Base-by-base conservation (phyloP, 371 early-diverging fungal species). In the Mortierella sp. region DNA sequence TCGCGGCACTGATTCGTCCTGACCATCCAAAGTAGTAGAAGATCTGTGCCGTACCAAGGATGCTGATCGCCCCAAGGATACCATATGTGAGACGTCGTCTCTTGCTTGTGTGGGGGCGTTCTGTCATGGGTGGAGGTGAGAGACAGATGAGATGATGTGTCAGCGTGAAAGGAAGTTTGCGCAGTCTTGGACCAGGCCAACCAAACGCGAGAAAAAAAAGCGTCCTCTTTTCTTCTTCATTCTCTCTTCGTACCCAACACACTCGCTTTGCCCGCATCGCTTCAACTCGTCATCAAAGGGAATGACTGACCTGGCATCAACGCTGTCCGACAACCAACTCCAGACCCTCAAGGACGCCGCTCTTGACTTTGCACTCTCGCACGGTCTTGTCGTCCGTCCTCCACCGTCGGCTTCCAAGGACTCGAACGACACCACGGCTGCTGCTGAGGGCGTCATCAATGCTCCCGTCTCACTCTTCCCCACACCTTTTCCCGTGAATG, bases 391-490 rank as follows among this genome's bases (percentile, higher is more conserved):
- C 42, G 84, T 94, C 27, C 87, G 94, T 23, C 84, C 89, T 14
- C 80, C 87, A 13, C 82, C 84, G 12, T 70, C 85, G 54, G 10
- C 34, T 4, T 34, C 34, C 34, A 74, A 42, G 59, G 82, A 31
- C 46, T 53, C 21, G 76, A 83, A 30, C 41, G 54, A 23, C 53
- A 23, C 54, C 13, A 52, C 46, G 3, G 28, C 43, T 16, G 38
- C 38, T 47, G 72, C 80, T 43, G 78, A 80, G 57, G 80, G 83
- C 18, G 88, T 85, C 46, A 84, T 83, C 46, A 94, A 95, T 79
- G 91, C 95, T 12, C 99, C 99, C 9, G 83, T 97, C 51, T 84
- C 97, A 3, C 86, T 98, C 26, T 93, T 91, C 56, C 98, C 98
- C 4, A 87, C 95, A 2, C 92, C 93, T 3, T 94, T 95, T 62